phyloP scores from a whole-genome alignment of 768 basidiomycete genomes.

The Collybia nuda region DNA sequence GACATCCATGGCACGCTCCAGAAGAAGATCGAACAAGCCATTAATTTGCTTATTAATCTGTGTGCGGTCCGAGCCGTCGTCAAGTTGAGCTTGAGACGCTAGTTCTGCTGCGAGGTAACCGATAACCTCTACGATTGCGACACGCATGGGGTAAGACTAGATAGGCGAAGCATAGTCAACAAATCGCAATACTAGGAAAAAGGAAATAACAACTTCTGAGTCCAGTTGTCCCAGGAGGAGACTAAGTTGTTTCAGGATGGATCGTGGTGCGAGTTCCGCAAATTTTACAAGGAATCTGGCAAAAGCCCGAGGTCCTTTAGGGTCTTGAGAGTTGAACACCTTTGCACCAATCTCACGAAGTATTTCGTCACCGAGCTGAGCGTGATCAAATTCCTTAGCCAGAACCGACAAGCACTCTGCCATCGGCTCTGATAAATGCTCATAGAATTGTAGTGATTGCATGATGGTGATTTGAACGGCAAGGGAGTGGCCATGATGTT shows the following conservation, averaged over 20 bases:
- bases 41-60: slow-evolving; percentile 73
- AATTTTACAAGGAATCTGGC: slow-evolving; percentile 81
- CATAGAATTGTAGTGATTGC: slow-evolving; percentile 89
- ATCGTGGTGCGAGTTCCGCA: slow-evolving; percentile 75
- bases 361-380: slow-evolving; percentile 89
- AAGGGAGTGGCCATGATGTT: slow-evolving; percentile 82
- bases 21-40: slow-evolving; percentile 77
- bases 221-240: slow-evolving; percentile 85
- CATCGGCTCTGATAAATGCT: slow-evolving; percentile 92
- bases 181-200: neutral
- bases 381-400: slow-evolving; percentile 83
- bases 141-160: slow-evolving; percentile 95
- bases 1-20: slow-evolving; percentile 85
- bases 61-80: slow-evolving; percentile 28
- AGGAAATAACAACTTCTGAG: slow-evolving; percentile 67
- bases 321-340: slow-evolving; percentile 77
- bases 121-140: slow-evolving; percentile 90
- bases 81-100: slow-evolving; percentile 45
- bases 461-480: slow-evolving; percentile 89
- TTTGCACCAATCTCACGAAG: slow-evolving; percentile 84
- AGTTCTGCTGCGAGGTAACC: slow-evolving; percentile 84
- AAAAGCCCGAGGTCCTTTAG: slow-evolving; percentile 84
- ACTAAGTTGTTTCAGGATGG: slow-evolving; percentile 87
- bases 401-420: slow-evolving; percentile 84
- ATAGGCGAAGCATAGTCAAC: neutral